Evolutionary conservation across 192 early-diverging fungal genomes (phyloP), one percentile per base, ranked within the genome.

Genomic region (Endogone sp.): DNA sequence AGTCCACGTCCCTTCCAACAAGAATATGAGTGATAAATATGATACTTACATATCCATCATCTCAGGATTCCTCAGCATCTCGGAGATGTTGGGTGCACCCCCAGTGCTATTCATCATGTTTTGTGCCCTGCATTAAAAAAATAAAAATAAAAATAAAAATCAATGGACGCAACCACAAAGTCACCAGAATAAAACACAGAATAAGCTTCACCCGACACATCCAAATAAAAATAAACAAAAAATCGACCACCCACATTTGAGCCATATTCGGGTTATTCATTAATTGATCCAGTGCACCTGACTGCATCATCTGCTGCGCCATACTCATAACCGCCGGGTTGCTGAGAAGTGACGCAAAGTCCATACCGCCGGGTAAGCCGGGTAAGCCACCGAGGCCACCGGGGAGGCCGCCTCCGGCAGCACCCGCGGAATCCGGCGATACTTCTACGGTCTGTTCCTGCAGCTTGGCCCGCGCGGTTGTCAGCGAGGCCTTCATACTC

Each of bases 271-370:
- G 97, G 84, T 98, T 98, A 78, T 86, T 92, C 90, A 96, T 89
- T 79, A 98, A 86, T 13, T 85, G 74, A 70, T 89, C 86, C 60
- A 93, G 78, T n/a, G 89, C 91, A 65, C 90, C 91, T 27, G 90
- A 90, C 44, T 88, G 85, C 91, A 94, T 91, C 88, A 98, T 93
- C 75, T 89, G 89, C 80, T 84, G 93, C 66, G 93, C 97, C 95
- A 98, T 98, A 73, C 81, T 84, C 95, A 98, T 98, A 66, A 99
- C 82, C 26, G 89, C 90, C 22, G 97, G 97, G 86, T 99, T 96
- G 76, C 76, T 93, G 89, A 97, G 82, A 81, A 98, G 82, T 59
- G 90, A 81, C 13, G 81, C 88, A 65, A 94, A 77, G 74, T 95
- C 93, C 80, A 93, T 82, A 55, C 90, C 90, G 29, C 90, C 88